Conservation (phyloP, 495 filamentous ascomycete species). For the Cryomyces minteri region DNA sequence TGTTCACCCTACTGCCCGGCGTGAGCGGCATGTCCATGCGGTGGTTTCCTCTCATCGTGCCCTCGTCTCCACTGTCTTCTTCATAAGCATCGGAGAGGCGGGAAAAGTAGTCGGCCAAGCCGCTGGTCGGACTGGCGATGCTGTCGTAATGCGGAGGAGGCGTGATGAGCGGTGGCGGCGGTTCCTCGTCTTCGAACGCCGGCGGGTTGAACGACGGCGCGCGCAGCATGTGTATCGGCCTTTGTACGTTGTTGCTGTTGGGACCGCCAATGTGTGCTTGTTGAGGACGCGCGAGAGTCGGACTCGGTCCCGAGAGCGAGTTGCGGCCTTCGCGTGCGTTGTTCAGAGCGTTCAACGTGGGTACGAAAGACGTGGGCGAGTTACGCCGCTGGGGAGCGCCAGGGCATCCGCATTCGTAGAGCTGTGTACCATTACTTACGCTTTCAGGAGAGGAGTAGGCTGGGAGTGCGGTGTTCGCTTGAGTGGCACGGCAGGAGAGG, state of each 20-base stretch:
- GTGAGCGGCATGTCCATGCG: slow-evolving; percentile 50
- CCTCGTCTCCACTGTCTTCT: slow-evolving; percentile 31
- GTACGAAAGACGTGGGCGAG: slow-evolving; percentile 24
- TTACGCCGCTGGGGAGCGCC: slow-evolving; percentile 34
- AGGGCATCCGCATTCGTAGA: slow-evolving; percentile 60
- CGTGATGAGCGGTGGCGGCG: slow-evolving; percentile 69
- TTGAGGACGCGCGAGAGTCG: slow-evolving; percentile 17
- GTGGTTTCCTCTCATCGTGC: slow-evolving; percentile 14
- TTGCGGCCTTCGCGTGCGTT: slow-evolving; percentile 3
- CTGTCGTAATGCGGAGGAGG: slow-evolving; percentile 78
- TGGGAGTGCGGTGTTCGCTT: slow-evolving; percentile 77
- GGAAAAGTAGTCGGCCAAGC: slow-evolving; percentile 81
- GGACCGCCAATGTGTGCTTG: slow-evolving; percentile 17
- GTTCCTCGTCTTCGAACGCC: slow-evolving; percentile 69
- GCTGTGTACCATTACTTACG: slow-evolving; percentile 23
- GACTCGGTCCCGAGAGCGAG: slow-evolving; percentile 18
- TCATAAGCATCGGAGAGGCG: slow-evolving; percentile 43
- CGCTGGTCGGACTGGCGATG: slow-evolving; percentile 56
- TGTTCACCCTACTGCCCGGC: slow-evolving; percentile 45
- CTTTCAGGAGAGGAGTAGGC: slow-evolving; percentile 54
- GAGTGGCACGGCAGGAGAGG: slow-evolving; percentile 81
- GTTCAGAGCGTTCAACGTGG: slow-evolving; percentile 20
- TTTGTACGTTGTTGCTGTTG: slow-evolving; percentile 13
- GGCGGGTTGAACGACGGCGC: slow-evolving; percentile 80
- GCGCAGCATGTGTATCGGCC: slow-evolving; percentile 84